Evolutionary conservation across 257 asterid genomes (phyloP), one percentile per base, ranked within the genome.

Genomic region (Paulownia fortunei): DNA sequence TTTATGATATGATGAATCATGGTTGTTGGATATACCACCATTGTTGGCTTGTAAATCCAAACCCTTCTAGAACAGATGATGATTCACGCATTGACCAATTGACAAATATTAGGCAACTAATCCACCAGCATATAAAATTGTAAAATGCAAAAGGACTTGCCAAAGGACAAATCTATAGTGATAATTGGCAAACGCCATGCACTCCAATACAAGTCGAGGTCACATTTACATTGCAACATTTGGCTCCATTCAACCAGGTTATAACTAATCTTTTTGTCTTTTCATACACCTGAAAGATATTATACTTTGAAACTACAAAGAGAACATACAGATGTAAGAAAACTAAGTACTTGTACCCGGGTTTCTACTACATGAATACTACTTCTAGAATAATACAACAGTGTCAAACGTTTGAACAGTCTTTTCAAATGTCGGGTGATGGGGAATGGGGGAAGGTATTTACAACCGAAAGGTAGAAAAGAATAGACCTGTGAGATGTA

Each of bases 381-480:
- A 78, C 65, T 30, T 44, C 58, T 12, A 36, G 68, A 32, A 73
- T 30, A 1, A 83, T 16, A 62, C 83, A 83, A 78, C 49, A 78
- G 15, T 49, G 58, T 56, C 23, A 72, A 61, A 81, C 69, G 80
- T 68, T 72, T 74, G 32, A 46, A 72, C 36, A 23, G 76, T 15
- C 36, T 63, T n/a, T 24, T 36, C 32, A 37, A 32, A 69, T 30
- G 42, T 64, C 58, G 73, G 47, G 39, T 67, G 73, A 84, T 47
- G 75, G 70, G 72, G 78, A 74, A 72, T 79, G 77, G 80, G 78
- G 62, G 76, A 59, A 81, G 78, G 77, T 39, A 69, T 76, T 69
- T 74, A 80, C 82, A 71, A 80, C 77, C 79, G 72, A 80, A 83
- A 74, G 82, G 72, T 37, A 51, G 59, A 44, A 63, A 81, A 51